phyloP scores from a whole-genome alignment of 192 early-diverging fungal genomes.

The Rhizoclosmatium sp. region DNA sequence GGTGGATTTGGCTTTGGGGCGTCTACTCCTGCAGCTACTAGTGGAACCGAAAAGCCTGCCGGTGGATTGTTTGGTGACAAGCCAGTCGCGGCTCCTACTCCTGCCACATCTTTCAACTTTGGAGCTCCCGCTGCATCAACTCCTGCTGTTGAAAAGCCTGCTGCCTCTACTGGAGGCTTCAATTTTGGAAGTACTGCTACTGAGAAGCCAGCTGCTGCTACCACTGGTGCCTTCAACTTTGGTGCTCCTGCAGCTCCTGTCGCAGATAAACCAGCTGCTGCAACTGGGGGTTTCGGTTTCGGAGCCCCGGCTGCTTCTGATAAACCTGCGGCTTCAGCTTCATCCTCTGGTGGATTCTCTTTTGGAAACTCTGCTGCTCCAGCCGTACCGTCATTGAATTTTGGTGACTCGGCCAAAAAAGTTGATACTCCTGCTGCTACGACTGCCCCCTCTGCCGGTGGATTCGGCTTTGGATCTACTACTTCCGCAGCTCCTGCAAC shows the following conservation, averaged over 20 bases:
- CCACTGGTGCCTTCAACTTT: not conserved
- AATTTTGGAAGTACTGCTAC: not conserved
- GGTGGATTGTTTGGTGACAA: not conserved
- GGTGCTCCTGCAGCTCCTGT: not conserved
- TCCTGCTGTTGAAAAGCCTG: slow-evolving; percentile 11
- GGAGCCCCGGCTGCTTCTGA: not conserved
- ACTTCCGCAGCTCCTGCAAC: not conserved
- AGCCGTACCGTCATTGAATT: not conserved
- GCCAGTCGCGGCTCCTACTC: not conserved
- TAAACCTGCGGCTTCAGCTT: not conserved
- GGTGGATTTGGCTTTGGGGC: slow-evolving; percentile 6
- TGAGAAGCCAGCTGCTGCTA: not conserved
- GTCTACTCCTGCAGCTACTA: not conserved
- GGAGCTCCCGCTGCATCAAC: not conserved
- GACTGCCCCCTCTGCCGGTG: not conserved
- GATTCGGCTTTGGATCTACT: not conserved
- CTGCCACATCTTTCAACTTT: not conserved
- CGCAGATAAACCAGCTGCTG: not conserved
- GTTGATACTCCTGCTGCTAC: not conserved
- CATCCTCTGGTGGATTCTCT: slow-evolving; percentile 10
- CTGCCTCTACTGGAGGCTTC: not conserved
- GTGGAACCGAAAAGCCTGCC: not conserved
- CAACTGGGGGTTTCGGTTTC: not conserved
- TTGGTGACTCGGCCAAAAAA: no score
- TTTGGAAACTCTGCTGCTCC: not conserved